Percentiles rank a stretch among this genome's conserved stretches.
phyloP scores from a whole-genome alignment of 257 asterid species.

The Echites panduratus region DNA sequence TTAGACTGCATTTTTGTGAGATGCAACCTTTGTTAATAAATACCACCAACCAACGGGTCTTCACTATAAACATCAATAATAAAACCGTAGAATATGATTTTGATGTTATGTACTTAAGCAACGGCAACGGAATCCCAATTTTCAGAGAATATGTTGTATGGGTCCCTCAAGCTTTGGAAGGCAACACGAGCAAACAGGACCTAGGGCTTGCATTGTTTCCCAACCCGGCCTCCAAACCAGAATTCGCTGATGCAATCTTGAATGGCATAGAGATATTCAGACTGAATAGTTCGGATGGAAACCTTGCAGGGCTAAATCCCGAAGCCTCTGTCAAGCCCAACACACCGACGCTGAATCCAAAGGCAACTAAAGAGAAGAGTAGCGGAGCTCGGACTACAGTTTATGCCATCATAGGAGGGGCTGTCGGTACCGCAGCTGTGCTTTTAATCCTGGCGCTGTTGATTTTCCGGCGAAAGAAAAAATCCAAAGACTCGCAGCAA shows the following conservation, averaged over 20 bases:
- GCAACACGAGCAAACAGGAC: slow-evolving; percentile 18
- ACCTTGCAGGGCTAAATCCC: slow-evolving; percentile 47
- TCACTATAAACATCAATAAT: slow-evolving; percentile 21
- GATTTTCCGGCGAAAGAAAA: slow-evolving; percentile 24
- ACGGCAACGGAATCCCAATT: slow-evolving; percentile 27
- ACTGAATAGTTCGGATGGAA: slow-evolving; percentile 26
- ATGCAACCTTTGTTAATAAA: slow-evolving; percentile 1
- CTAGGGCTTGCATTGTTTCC: slow-evolving; percentile 36
- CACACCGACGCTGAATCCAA: neutral
- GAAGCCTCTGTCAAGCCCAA: neutral
- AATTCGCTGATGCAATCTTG: slow-evolving; percentile 20
- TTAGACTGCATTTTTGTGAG: slow-evolving; percentile 59
- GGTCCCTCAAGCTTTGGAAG: slow-evolving; percentile 13
- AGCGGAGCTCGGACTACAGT: neutral
- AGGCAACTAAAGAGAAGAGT: neutral
- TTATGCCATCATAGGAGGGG: slow-evolving; percentile 23
- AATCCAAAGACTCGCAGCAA: slow-evolving; percentile 22
- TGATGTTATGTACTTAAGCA: slow-evolving; percentile 26
- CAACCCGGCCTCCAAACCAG: neutral
- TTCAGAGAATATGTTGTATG: slow-evolving; percentile 31
- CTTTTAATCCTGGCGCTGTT: slow-evolving; percentile 18
- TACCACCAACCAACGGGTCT: slow-evolving; percentile 14
- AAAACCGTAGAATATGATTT: slow-evolving; percentile 5
- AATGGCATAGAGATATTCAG: slow-evolving; percentile 68
- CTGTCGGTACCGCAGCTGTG: slow-evolving; percentile 21